These are phyloP conservation scores for Candida oleophila DNA, from an alignment of 805 yeast genomes.

Conservation along the genomic window DNA sequence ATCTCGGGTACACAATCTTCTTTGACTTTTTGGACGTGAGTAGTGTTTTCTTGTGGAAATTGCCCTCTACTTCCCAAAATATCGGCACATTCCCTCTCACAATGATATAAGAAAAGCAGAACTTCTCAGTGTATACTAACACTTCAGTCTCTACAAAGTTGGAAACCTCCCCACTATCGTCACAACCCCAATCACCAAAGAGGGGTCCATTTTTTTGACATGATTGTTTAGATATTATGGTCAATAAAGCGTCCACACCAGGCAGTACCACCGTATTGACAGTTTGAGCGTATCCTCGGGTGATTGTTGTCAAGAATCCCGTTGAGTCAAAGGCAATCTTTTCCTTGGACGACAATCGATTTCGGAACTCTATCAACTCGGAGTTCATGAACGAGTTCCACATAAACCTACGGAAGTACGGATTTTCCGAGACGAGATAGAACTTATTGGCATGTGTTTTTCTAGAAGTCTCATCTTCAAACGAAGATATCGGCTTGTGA, in stretches of 20 bases:
- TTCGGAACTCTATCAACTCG: constrained; percentile 47
- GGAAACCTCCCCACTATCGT: constrained; percentile 53
- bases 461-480: constrained; percentile 9
- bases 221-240: constrained; percentile 52
- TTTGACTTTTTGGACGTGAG: constrained; percentile 38
- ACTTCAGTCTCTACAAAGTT: constrained; percentile 55
- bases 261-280: constrained; percentile 30
- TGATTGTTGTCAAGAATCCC: constrained; percentile 47
- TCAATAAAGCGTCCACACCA: constrained; percentile 39
- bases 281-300: constrained; percentile 53
- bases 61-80: constrained; percentile 51
- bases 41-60: constrained; percentile 31
- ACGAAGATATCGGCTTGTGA: background rate
- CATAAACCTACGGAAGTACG: constrained; percentile 45
- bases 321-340: constrained; percentile 42
- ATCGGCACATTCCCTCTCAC: constrained; percentile 56
- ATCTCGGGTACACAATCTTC: constrained; percentile 45
- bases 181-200: constrained; percentile 59
- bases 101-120: constrained; percentile 44
- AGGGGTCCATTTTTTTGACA: constrained; percentile 47
- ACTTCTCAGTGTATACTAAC: constrained; percentile 40
- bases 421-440: constrained; percentile 30
- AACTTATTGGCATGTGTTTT: constrained; percentile 9
- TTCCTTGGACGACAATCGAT: constrained; percentile 41
- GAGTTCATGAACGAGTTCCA: constrained; percentile 52